These are phyloP conservation scores for Komagataella pastoris DNA, from an alignment of 805 yeast genomes.

Conservation along the genomic window DNA sequence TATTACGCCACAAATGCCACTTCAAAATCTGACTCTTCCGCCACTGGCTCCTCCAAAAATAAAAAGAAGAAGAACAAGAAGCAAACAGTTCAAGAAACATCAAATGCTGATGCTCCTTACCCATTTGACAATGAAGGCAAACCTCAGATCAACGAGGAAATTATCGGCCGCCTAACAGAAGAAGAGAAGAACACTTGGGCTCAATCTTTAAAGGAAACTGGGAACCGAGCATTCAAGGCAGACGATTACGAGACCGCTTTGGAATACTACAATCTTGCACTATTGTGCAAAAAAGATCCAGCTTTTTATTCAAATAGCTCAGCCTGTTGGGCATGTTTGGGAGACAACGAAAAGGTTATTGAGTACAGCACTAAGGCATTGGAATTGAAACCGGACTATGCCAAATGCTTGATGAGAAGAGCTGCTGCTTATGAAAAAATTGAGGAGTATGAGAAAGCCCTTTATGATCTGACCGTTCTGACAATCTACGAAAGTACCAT, in stretches of 20 bases:
- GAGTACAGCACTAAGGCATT: constrained; percentile 83
- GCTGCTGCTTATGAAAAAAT: constrained; percentile 83
- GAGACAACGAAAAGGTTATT: constrained; percentile 71
- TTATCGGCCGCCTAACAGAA: constrained; percentile 27
- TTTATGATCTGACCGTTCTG: constrained; percentile 83
- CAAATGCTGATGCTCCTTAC: constrained; percentile 19
- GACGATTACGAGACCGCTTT: constrained; percentile 69
- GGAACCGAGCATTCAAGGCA: constrained; percentile 64
- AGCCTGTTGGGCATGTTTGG: constrained; percentile 82
- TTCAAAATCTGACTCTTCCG: constrained; percentile 4
- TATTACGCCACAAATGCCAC: constrained; percentile 24
- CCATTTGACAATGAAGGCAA: constrained; percentile 45
- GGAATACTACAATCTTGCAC: constrained; percentile 66
- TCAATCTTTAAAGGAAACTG: constrained; percentile 72
- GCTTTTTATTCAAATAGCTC: constrained; percentile 91
- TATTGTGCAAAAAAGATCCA: constrained; percentile 67
- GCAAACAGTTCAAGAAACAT: constrained; percentile 18
- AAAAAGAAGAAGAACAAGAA: constrained; percentile 29
- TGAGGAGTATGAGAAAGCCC: constrained; percentile 70
- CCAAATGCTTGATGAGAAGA: constrained; percentile 86
- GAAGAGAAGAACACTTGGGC: constrained; percentile 55
- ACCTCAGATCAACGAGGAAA: constrained; percentile 40
- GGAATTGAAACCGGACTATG: constrained; percentile 75
- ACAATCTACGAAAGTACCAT: constrained; percentile 44
- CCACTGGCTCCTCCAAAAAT: constrained; percentile 13